phyloP scores from a whole-genome alignment of 306 rosid species.

The Ceratonia siliqua region DNA sequence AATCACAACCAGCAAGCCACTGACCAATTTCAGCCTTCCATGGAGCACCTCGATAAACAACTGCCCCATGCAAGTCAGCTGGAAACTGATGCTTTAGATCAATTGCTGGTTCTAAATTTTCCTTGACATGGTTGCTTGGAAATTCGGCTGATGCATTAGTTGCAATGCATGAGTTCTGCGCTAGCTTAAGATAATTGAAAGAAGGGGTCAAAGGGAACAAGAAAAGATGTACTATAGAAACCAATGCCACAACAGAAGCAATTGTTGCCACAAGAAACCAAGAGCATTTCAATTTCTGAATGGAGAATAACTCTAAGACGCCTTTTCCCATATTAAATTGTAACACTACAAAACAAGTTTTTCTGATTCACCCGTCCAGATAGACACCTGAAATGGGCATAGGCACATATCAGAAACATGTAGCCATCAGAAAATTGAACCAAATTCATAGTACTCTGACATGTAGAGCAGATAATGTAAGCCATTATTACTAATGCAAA shows the following conservation, averaged over 20 bases:
- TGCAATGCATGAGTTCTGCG: constrained; percentile 55
- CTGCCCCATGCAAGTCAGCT: constrained; percentile 62
- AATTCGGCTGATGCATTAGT: constrained; percentile 45
- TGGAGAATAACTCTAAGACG: constrained; percentile 55
- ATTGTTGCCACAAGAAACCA: constrained; percentile 66
- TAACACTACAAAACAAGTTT: constrained; percentile 30
- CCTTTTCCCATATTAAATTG: constrained; percentile 32
- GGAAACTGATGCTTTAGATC: constrained; percentile 61
- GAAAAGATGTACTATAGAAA: constrained; percentile 72
- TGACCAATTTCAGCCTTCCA: constrained; percentile 89
- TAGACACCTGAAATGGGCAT: constrained; percentile 44
- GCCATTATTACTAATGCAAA: background rate
- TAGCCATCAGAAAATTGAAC: constrained; percentile 6
- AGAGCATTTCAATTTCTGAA: constrained; percentile 68
- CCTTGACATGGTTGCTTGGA: constrained; percentile 28
- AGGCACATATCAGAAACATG: constrained; percentile 22
- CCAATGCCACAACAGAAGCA: constrained; percentile 68
- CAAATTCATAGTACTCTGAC: background rate
- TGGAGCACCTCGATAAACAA: constrained; percentile 75
- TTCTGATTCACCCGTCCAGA: constrained; percentile 37
- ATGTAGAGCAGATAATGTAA: constrained; percentile 3
- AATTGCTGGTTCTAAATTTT: constrained; percentile 35
- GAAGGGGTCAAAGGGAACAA: constrained; percentile 79
- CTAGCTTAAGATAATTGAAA: constrained; percentile 61
- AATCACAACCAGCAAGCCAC: constrained; percentile 89